Evolutionary conservation across 208 protist genomes (phyloP).

Genomic region (Trypanosoma congolense): DNA sequence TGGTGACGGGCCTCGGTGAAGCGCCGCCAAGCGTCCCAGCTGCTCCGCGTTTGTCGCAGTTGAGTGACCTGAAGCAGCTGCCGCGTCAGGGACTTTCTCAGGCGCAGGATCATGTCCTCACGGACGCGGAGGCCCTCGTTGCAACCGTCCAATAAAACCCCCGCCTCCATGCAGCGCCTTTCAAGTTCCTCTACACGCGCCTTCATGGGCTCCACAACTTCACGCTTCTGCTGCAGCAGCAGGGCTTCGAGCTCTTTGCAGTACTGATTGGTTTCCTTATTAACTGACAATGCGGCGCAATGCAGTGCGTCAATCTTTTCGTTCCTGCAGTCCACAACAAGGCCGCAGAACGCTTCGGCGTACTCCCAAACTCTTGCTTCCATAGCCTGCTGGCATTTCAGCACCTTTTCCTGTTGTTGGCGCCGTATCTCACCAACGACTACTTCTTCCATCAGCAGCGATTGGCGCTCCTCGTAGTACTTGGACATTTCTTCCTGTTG

Average conservation of each 20-base stretch:
- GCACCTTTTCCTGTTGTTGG: conserved; percentile 1
- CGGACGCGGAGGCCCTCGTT: conserved; percentile 18
- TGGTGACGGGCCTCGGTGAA: not conserved
- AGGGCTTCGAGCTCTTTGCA: conserved; percentile 3
- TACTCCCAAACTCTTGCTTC: not conserved
- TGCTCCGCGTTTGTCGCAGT: conserved; percentile 14
- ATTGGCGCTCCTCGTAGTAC: conserved; percentile 30
- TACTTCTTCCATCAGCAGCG: conserved; percentile 19
- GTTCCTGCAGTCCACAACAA: not conserved
- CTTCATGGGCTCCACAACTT: conserved; percentile 33
- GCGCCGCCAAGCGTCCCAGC: conserved; percentile 10
- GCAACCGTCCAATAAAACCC: conserved; percentile 11
- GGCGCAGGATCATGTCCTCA: not conserved
- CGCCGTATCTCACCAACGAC: conserved; percentile 3
- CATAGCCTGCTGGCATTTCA: not conserved
- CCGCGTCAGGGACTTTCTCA: conserved; percentile 7
- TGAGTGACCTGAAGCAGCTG: conserved; percentile 13
- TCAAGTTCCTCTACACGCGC: conserved; percentile 27
- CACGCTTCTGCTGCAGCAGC: conserved; percentile 8
- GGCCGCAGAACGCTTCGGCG: not conserved
- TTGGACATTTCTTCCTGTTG: conserved; percentile 47
- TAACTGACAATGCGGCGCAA: not conserved
- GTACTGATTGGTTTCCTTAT: not conserved
- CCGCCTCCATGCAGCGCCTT: conserved; percentile 12
- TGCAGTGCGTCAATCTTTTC: conserved; percentile 5